A percentile compares a stretch with the other conserved stretches of the same genome.
Evolutionary conservation across 148 eudicot genomes (phyloP).

Genomic region (Rhododendron williamsianum): DNA sequence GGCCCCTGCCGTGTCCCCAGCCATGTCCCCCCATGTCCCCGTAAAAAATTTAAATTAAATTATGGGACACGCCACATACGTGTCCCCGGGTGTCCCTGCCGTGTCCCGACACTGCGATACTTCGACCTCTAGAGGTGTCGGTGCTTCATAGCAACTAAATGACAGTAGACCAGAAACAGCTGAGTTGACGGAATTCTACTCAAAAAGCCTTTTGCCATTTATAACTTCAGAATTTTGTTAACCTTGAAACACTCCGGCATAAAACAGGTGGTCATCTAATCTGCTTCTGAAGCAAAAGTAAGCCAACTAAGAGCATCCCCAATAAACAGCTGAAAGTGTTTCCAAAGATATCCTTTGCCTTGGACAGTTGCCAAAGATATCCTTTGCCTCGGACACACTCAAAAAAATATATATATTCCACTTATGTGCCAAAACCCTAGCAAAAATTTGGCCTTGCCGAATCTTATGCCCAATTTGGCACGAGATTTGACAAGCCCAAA

Average conservation of each 20-base stretch:
- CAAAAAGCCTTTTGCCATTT: neutral
- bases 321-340: neutral
- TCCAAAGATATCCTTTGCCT: neutral
- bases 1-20: no score
- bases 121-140: no score
- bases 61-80: no score
- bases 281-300: neutral
- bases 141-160: neutral
- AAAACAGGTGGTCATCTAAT: neutral
- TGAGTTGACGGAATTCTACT: neutral
- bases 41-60: no score
- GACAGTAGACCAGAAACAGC: neutral
- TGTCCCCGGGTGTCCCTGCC: no score
- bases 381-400: neutral
- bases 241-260: neutral
- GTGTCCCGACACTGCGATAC: no score
- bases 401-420: neutral
- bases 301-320: neutral
- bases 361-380: no score
- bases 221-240: neutral
- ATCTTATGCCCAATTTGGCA: neutral
- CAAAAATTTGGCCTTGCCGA: neutral
- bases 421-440: neutral
- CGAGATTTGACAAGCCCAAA: neutral
- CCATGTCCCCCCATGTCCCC: no score